Evolutionary conservation across 106 monocot species (phyloP).

Genomic region (Platanthera guangdongensis): DNA sequence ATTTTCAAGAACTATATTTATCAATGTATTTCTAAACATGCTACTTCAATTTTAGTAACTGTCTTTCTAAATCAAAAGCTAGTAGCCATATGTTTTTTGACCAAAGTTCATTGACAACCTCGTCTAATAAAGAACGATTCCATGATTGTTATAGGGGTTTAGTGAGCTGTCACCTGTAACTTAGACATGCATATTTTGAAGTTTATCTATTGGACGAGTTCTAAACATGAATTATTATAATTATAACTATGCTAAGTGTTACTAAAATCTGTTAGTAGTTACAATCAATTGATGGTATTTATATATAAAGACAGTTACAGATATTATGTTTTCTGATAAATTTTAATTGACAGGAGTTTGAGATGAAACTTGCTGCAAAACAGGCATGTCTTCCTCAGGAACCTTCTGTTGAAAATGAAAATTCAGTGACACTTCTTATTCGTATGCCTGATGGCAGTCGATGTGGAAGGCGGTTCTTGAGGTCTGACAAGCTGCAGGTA

Average conservation of each 20-base stretch:
- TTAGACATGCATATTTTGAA: neutral
- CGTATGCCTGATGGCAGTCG: conserved; percentile 94
- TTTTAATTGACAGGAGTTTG: conserved; percentile 47
- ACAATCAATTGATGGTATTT: neutral
- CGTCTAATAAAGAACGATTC: neutral
- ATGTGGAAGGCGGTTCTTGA: conserved; percentile 76
- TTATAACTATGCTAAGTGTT: neutral
- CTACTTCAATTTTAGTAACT: neutral
- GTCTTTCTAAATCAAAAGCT: neutral
- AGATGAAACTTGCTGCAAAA: conserved; percentile 68
- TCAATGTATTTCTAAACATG: neutral
- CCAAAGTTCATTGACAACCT: neutral
- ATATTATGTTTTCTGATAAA: neutral
- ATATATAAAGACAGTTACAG: neutral
- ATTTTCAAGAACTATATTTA: neutral
- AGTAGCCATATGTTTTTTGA: neutral
- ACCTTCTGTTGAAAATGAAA: conserved; percentile 62
- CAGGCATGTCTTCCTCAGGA: conserved; percentile 70
- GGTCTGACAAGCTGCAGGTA: conserved; percentile 93
- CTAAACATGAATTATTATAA: neutral
- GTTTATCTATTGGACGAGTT: neutral
- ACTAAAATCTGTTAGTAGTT: neutral
- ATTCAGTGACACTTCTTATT: conserved; percentile 74
- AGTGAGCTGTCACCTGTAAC: neutral
- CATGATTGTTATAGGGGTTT: neutral